A percentile compares a stretch with the other conserved stretches of the same genome.
These are phyloP conservation scores for Dendrobium officinale DNA, from an alignment of 106 monocot species.

Conservation along the genomic window DNA sequence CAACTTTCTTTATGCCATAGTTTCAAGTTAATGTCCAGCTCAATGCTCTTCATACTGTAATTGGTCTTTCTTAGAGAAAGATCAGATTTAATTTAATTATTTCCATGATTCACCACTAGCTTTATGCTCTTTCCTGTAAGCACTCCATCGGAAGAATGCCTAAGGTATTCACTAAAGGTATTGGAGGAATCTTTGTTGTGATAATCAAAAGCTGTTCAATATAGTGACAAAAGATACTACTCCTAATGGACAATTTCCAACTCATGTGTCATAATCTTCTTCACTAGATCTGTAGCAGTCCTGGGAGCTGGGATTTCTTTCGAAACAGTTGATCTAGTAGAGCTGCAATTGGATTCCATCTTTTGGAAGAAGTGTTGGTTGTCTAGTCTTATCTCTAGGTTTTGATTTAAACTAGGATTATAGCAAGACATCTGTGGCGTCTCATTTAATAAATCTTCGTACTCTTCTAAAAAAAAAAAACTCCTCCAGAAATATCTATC, in stretches of 20 bases:
- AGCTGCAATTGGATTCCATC: background rate
- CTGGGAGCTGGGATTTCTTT: conserved; percentile 17
- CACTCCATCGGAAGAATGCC: background rate
- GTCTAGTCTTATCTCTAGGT: conserved; percentile 15
- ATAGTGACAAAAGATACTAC: conserved; percentile 61
- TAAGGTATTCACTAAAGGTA: background rate
- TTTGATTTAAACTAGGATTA: conserved; percentile 16
- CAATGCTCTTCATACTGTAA: background rate
- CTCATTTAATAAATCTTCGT: conserved; percentile 39
- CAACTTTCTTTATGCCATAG: background rate
- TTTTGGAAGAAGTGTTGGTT: conserved; percentile 12
- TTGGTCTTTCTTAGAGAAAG: background rate
- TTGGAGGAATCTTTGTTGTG: conserved; percentile 12
- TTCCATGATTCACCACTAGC: background rate
- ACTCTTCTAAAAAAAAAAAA: conserved; percentile 24
- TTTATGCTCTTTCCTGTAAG: background rate
- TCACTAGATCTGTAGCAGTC: conserved; percentile 51
- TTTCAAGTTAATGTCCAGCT: background rate
- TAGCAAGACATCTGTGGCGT: conserved; percentile 43
- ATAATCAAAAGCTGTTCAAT: conserved; percentile 53
- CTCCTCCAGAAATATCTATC: conserved; percentile 6
- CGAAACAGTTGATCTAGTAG: conserved; percentile 9
- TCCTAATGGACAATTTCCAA: conserved; percentile 69
- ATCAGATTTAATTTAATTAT: background rate
- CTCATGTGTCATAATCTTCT: conserved; percentile 68